These are phyloP conservation scores for Didymella lethalis DNA, from an alignment of 2,329 filamentous ascomycete species.

Conservation along the genomic window DNA sequence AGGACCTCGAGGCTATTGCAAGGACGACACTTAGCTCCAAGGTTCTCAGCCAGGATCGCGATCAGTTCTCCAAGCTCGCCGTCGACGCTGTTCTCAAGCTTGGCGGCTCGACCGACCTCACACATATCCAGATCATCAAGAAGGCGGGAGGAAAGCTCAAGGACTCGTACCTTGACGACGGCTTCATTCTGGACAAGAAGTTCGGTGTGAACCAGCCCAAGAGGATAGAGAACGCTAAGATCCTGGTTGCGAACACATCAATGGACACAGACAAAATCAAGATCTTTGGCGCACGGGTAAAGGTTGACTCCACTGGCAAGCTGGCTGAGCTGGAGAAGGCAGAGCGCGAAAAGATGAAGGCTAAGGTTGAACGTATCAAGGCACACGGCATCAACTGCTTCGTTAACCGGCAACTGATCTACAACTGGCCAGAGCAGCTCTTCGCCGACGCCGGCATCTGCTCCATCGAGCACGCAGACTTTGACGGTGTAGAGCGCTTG, in stretches of 20 bases:
- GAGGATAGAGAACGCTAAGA: slow-evolving; percentile 96
- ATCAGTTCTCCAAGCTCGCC: slow-evolving; percentile 89
- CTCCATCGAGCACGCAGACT: slow-evolving; percentile 98
- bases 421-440: slow-evolving; percentile 99
- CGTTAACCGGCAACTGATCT: slow-evolving; percentile 98
- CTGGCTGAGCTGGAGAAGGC: slow-evolving; percentile 98
- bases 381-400: slow-evolving; percentile 99
- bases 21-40: slow-evolving; percentile 97
- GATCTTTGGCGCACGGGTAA: slow-evolving; percentile 96
- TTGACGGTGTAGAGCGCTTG: slow-evolving; percentile 94
- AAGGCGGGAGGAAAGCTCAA: slow-evolving; percentile 97
- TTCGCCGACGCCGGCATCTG: slow-evolving; percentile 98
- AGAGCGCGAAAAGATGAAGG: slow-evolving; percentile 99
- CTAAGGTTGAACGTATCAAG: slow-evolving; percentile 99
- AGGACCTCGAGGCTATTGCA: slow-evolving; percentile 89
- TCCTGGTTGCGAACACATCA: slow-evolving; percentile 94
- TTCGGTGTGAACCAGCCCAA: slow-evolving; percentile 99
- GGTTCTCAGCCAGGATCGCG: slow-evolving; percentile 90
- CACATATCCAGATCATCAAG: slow-evolving; percentile 99
- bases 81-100: slow-evolving; percentile 90
- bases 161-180: slow-evolving; percentile 97
- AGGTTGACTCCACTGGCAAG: slow-evolving; percentile 95
- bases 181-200: slow-evolving; percentile 99
- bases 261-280: slow-evolving; percentile 99
- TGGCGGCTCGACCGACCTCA: slow-evolving; percentile 89